These are phyloP conservation scores for Abrus precatorius DNA, from an alignment of 306 rosid species.

Conservation along the genomic window DNA sequence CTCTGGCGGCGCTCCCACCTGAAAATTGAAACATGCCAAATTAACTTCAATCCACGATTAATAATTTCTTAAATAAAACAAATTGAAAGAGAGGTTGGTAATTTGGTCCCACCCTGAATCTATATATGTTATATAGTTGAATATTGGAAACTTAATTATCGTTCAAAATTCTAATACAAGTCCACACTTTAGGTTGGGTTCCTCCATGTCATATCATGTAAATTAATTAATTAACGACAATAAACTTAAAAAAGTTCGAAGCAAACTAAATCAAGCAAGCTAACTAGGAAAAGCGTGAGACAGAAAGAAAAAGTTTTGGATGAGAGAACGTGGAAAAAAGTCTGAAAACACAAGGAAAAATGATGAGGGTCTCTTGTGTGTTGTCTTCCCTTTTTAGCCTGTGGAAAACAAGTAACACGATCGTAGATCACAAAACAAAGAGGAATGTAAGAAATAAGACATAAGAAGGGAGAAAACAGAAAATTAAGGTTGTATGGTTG, in stretches of 20 bases:
- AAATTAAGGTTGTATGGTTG: no score
- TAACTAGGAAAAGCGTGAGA: not conserved
- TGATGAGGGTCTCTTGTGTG: not conserved
- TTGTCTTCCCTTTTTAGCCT: not conserved
- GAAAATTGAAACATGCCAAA: not conserved
- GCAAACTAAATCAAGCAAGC: not conserved
- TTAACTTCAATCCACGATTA: not conserved
- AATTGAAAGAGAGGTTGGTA: not conserved
- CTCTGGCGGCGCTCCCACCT: conserved; percentile 86
- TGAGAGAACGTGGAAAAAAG: not conserved
- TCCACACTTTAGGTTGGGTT: no score
- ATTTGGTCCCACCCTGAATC: not conserved
- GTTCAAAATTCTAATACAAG: not conserved
- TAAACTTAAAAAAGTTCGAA: not conserved
- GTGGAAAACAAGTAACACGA: not conserved
- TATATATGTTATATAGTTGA: not conserved
- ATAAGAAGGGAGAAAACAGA: not conserved
- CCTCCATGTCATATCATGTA: not conserved
- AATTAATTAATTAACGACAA: not conserved
- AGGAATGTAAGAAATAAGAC: not conserved
- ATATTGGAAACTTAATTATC: not conserved
- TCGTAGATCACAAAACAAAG: no score
- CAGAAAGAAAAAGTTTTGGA: not conserved
- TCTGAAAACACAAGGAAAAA: not conserved
- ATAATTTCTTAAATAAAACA: not conserved